Evolutionary conservation across 441 rosid species (phyloP).

Genomic region (Pelargonium australe): DNA sequence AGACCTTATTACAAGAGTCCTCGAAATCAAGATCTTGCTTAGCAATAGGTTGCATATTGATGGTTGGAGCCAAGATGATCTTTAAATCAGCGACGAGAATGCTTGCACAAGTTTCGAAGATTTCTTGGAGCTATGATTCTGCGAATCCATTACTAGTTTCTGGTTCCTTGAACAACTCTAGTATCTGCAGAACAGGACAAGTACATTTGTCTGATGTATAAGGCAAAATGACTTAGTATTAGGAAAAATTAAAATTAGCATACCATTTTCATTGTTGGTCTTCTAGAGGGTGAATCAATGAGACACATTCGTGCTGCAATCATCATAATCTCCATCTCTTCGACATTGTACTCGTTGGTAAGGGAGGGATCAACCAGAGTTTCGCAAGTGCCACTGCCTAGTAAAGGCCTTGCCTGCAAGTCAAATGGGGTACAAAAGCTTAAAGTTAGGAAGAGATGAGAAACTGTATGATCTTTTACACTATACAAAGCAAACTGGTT

Average conservation of each 20-base stretch:
- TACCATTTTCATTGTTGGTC: constrained; percentile 39
- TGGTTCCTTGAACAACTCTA: constrained; percentile 32
- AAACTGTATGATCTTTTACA: background rate
- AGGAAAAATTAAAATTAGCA: background rate
- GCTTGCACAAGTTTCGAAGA: background rate
- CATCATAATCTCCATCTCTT: constrained; percentile 37
- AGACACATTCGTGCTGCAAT: constrained; percentile 36
- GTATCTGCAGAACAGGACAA: constrained; percentile 25
- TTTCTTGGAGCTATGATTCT: constrained; percentile 7
- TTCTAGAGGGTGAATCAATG: constrained; percentile 28
- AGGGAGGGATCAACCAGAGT: constrained; percentile 29
- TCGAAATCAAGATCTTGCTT: too few species aligned
- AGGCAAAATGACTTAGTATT: background rate
- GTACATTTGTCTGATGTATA: background rate
- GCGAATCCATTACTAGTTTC: constrained; percentile 21
- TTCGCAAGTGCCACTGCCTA: constrained; percentile 24
- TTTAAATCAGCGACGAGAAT: background rate
- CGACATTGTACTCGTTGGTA: constrained; percentile 24
- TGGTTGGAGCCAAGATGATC: too few species aligned
- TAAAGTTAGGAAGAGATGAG: background rate
- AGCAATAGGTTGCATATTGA: too few species aligned
- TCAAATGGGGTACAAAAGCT: background rate
- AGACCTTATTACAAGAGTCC: background rate
- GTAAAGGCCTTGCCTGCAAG: constrained; percentile 34
- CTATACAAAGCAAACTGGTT: constrained; percentile 1